phyloP scores from a whole-genome alignment of 495 filamentous ascomycete genomes.

The Penicillium crystallinum region DNA sequence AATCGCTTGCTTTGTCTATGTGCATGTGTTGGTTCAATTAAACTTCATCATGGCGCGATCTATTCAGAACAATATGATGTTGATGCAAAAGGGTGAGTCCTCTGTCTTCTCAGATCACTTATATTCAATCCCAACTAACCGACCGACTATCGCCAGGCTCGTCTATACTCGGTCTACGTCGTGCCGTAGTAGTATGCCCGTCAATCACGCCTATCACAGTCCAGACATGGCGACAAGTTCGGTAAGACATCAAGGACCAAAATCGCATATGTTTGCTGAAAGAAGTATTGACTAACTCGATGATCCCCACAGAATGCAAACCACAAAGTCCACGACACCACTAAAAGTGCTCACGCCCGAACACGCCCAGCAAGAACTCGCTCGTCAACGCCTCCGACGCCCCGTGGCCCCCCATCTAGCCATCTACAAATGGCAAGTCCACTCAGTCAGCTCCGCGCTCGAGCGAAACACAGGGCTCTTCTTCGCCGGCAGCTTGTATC shows the following conservation, averaged over 20 bases:
- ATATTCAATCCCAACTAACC: not conserved
- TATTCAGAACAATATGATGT: not conserved
- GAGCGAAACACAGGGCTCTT: not conserved
- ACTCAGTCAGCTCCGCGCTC: not conserved
- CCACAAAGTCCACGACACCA: not conserved
- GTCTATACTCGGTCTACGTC: not conserved
- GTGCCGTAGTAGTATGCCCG: not conserved
- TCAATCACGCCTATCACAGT: not conserved
- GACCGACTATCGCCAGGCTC: not conserved
- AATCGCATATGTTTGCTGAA: too few species aligned
- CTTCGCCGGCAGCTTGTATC: not conserved
- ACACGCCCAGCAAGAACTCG: not conserved
- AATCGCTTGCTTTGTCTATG: not conserved
- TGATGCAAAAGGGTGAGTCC: not conserved
- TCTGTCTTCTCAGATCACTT: not conserved
- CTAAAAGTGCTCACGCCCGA: not conserved
- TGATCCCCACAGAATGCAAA: not conserved
- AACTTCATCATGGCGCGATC: not conserved
- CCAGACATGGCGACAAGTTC: not conserved
- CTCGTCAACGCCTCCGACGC: not conserved
- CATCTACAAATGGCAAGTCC: not conserved
- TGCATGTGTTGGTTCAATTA: too few species aligned
- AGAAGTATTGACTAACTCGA: not conserved
- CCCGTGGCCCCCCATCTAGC: not conserved
- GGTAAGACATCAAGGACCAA: not conserved